Base-by-base conservation (phyloP, 2,329 filamentous ascomycete species). In the Calonectria hawksworthii region DNA sequence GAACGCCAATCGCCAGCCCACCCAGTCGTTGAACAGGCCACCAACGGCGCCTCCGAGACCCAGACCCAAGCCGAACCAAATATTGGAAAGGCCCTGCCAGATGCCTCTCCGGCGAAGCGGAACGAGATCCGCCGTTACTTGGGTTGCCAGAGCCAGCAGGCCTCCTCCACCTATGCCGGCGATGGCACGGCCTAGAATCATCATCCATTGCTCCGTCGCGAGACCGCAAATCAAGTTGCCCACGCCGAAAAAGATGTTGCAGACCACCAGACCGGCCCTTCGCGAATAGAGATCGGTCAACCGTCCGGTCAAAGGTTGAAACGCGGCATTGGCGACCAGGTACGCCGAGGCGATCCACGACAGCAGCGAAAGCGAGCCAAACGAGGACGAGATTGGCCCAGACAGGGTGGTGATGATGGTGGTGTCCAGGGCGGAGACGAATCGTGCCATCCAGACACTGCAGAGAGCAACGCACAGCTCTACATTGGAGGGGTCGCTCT, bases 261-360 rank as follows among this genome's bases (percentile, higher is more conserved):
- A 63, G 8, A 63, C 36, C 2, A 63, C 36, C 13, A 63, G 32
- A 7, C 56, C 56, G 9, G 56, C 56, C 4, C 56, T 2, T 18
- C 56, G 56, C 38, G 56, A 63, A 5, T 63, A 63, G 5, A 63
- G 56, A 41, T 63, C 56, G 13, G 56, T 63, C 14, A 63, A 36
- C 21, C 36, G 34, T 4, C 56, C 56, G 0, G 56, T 63, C 56
- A 63, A 3, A 1, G 56, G 56, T 34, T 63, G 56, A 6, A 63
- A 63, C 2, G 56, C 56, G 93, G 95, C 93, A 82, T 95, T 96
- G 71, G 94, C 93, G 76, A 97, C 95, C 4, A 96, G 88, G 82
- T 96, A 97, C 14, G 94, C 92, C 0, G 94, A 93, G 0, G 94
- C 95, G 4, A 97, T 91, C 95, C 95, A 97, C 0, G 94, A 95